phyloP scores from a whole-genome alignment of 106 monocot genomes.

The Phalaenopsis aphrodite region DNA sequence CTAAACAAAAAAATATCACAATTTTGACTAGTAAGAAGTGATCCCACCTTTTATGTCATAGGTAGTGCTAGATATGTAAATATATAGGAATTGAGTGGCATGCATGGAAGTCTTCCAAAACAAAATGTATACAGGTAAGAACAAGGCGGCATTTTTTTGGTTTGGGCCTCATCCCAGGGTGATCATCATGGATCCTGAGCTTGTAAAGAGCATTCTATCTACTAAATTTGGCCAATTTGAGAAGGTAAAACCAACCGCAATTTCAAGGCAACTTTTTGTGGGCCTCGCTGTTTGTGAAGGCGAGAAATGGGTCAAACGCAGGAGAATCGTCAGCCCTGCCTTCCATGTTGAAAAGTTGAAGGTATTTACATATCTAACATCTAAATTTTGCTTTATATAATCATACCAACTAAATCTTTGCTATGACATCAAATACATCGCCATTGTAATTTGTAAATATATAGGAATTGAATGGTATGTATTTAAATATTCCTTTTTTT shows the following conservation, averaged over 20 bases:
- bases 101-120: not conserved
- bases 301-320: constrained; percentile 71
- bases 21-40: too few species aligned
- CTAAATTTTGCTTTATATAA: not conserved
- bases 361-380: constrained; percentile 23
- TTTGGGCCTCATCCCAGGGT: constrained; percentile 49
- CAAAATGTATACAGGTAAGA: constrained; percentile 35
- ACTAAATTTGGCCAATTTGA: constrained; percentile 58
- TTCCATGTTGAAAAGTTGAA: constrained; percentile 77
- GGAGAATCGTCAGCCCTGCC: constrained; percentile 74
- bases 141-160: constrained; percentile 50
- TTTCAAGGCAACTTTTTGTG: constrained; percentile 6
- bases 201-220: constrained; percentile 46
- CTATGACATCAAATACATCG: too few species aligned
- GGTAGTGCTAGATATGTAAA: too few species aligned
- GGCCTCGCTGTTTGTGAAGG: constrained; percentile 55
- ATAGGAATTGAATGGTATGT: too few species aligned
- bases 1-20: too few species aligned
- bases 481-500: not conserved
- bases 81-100: too few species aligned
- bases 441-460: too few species aligned
- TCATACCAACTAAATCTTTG: too few species aligned
- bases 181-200: constrained; percentile 47
- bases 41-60: too few species aligned
- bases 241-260: constrained; percentile 18